These are phyloP conservation scores for Chlamydomonas eustigma DNA, from an alignment of 139 green algal species.

Conservation along the genomic window DNA sequence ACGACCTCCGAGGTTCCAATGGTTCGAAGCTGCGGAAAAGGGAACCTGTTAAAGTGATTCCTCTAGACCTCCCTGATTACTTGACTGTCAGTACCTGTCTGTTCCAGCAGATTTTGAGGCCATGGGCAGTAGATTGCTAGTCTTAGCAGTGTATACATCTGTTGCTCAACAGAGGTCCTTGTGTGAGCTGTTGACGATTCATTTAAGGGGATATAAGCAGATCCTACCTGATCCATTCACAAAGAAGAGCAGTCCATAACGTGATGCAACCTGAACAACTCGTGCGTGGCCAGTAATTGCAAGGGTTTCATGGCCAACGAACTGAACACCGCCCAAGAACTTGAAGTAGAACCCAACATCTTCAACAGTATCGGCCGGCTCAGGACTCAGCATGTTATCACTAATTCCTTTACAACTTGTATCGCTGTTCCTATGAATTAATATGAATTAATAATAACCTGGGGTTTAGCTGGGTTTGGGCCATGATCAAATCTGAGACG, in stretches of 20 bases:
- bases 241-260: slow-evolving; percentile 21
- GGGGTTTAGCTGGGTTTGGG: too few relatives aligned
- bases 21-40: not conserved
- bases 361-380: not conserved
- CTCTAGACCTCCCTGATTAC: too few relatives aligned
- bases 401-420: too few relatives aligned
- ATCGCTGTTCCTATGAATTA: too few relatives aligned
- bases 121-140: not conserved
- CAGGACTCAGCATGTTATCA: not conserved
- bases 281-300: not conserved
- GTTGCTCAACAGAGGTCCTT: not conserved
- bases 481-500: too few relatives aligned
- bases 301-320: not conserved
- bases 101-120: slow-evolving; percentile 1
- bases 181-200: not conserved
- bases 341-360: slow-evolving; percentile 30
- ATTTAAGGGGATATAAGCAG: not conserved
- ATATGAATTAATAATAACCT: too few relatives aligned
- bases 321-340: slow-evolving; percentile 19
- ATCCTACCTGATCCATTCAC: slow-evolving; percentile 19
- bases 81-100: not conserved
- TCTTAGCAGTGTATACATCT: not conserved
- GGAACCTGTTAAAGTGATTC: too few relatives aligned
- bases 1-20: not conserved
- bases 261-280: not conserved